phyloP scores from a whole-genome alignment of 1,284 basidiomycete genomes.

The Ganoderma sp. region DNA sequence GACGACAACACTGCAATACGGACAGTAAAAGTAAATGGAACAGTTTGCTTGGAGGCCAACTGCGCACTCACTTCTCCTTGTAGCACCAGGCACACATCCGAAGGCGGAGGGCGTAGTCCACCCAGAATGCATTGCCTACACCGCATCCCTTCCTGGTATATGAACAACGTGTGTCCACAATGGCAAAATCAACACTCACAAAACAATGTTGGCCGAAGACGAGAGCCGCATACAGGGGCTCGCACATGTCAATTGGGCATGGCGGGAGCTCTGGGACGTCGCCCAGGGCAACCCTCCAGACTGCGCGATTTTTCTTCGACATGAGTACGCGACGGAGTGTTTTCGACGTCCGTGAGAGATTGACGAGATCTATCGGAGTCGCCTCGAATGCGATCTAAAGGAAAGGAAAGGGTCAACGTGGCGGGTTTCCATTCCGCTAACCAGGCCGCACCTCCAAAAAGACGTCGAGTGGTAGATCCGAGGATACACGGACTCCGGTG shows the following conservation, averaged over 20 bases:
- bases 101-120: not conserved
- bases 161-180: not conserved
- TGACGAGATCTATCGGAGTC: not conserved
- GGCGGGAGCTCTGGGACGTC: not conserved
- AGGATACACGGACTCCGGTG: no score
- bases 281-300: not conserved
- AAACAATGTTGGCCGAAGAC: slow-evolving; percentile 26
- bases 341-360: not conserved
- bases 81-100: not conserved
- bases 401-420: no score
- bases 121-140: not conserved
- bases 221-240: slow-evolving; percentile 33
- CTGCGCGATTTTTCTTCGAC: not conserved
- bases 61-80: not conserved
- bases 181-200: not conserved
- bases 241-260: slow-evolving; percentile 6
- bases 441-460: no score
- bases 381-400: not conserved
- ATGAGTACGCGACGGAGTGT: not conserved
- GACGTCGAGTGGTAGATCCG: no score
- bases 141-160: not conserved
- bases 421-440: no score
- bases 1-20: not conserved
- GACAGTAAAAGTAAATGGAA: no score
- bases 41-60: no score